Evolutionary conservation across 345 rosid genomes (phyloP).

Genomic region (Populus pruinosa): DNA sequence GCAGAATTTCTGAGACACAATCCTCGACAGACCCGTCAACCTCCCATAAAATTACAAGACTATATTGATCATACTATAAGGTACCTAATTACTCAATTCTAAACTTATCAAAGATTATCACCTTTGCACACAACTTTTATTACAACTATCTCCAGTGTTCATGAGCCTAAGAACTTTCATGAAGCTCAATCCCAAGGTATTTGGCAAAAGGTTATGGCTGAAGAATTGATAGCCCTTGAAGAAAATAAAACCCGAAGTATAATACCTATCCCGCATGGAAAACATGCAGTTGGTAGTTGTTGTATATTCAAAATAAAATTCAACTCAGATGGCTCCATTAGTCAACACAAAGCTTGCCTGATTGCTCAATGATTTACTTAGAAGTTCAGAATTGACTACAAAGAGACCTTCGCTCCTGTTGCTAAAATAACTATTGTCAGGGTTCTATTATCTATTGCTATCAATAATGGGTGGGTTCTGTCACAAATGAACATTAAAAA

Average conservation of each 20-base stretch:
- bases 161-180: neutral
- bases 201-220: neutral
- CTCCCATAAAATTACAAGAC: neutral
- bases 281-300: neutral
- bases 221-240: neutral
- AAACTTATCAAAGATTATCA: neutral
- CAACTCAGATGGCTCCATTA: neutral
- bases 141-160: neutral
- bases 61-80: fast-evolving
- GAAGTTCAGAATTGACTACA: too few species aligned
- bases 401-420: too few species aligned
- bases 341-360: neutral
- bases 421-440: too few species aligned
- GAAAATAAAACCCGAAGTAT: neutral
- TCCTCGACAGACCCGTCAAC: neutral
- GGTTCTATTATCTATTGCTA: neutral
- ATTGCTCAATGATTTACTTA: neutral
- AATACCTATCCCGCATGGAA: neutral
- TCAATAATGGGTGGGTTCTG: neutral
- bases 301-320: neutral
- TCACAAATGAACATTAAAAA: too few species aligned
- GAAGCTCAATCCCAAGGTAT: neutral
- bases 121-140: neutral
- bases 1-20: fast-evolving
- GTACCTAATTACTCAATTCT: neutral